phyloP scores from a whole-genome alignment of 2,329 filamentous ascomycete genomes.

The Penicillium sp. region DNA sequence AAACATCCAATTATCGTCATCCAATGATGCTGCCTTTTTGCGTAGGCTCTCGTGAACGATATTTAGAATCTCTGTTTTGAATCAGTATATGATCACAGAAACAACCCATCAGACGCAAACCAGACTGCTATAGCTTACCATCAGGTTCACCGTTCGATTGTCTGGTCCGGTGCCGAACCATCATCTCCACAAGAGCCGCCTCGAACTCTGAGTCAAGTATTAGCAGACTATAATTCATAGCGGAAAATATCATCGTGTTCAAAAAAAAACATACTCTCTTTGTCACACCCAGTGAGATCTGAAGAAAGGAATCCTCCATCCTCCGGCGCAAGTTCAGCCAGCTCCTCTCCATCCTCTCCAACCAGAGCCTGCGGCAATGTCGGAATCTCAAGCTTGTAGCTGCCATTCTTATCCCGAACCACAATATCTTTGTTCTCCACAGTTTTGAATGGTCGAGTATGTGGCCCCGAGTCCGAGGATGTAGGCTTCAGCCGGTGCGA shows the following conservation, averaged over 20 bases:
- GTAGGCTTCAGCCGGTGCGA: conserved; percentile 24
- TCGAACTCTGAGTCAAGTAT: conserved; percentile 41
- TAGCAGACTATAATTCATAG: not conserved
- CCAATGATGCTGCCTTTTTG: conserved; percentile 68
- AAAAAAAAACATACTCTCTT: conserved; percentile 40
- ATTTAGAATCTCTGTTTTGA: conserved; percentile 62
- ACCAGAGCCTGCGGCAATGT: conserved; percentile 37
- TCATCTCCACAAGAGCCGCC: conserved; percentile 45
- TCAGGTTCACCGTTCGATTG: conserved; percentile 63
- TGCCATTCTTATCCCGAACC: conserved; percentile 49
- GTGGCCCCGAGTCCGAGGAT: conserved; percentile 21
- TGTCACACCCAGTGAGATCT: conserved; percentile 34
- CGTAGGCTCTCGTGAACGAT: conserved; percentile 67
- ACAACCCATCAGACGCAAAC: not conserved
- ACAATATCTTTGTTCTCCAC: conserved; percentile 49
- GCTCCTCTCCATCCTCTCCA: conserved; percentile 42
- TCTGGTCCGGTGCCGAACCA: conserved; percentile 39
- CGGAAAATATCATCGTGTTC: not conserved
- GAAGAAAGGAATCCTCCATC: conserved; percentile 54
- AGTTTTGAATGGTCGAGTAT: conserved; percentile 20
- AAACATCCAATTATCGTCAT: conserved; percentile 91
- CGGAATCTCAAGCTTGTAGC: conserved; percentile 49
- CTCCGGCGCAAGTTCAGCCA: conserved; percentile 50
- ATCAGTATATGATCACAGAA: conserved; percentile 9
- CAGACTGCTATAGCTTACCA: conserved; percentile 48